These are phyloP conservation scores for Cladosporium sp. DNA, from an alignment of 2,329 filamentous ascomycete species.

Conservation along the genomic window DNA sequence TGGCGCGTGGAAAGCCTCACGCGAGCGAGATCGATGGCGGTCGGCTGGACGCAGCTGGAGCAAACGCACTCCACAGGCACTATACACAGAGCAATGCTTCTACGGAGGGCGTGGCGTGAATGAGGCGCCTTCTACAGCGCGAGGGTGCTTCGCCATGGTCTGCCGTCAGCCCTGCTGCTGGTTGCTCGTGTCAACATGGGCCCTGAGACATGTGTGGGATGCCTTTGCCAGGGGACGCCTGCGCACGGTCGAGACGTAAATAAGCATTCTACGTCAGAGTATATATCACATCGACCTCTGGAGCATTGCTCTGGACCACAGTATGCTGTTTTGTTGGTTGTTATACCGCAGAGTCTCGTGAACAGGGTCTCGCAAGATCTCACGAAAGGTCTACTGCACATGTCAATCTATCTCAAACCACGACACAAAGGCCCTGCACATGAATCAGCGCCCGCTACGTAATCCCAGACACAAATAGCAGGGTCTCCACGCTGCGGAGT, in stretches of 20 bases:
- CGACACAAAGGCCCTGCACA: not conserved
- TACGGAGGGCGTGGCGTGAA: not conserved
- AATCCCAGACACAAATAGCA: not conserved
- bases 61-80: not conserved
- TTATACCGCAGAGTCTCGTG: not conserved
- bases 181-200: conserved; percentile 6
- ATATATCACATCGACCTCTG: not conserved
- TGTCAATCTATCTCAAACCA: not conserved
- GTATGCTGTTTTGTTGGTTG: not conserved
- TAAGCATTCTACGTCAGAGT: conserved; percentile 7
- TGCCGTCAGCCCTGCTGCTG: not conserved
- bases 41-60: not conserved
- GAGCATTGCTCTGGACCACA: too few species aligned
- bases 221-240: not conserved
- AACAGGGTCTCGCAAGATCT: not conserved
- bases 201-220: not conserved
- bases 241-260: conserved; percentile 1
- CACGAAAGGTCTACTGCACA: not conserved
- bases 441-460: not conserved
- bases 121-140: not conserved
- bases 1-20: conserved; percentile 6
- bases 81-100: not conserved
- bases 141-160: not conserved
- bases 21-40: conserved; percentile 7
- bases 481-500: not conserved